Base-by-base conservation (phyloP, 2,329 filamentous ascomycete genomes). In the Bipolaris bicolor region DNA sequence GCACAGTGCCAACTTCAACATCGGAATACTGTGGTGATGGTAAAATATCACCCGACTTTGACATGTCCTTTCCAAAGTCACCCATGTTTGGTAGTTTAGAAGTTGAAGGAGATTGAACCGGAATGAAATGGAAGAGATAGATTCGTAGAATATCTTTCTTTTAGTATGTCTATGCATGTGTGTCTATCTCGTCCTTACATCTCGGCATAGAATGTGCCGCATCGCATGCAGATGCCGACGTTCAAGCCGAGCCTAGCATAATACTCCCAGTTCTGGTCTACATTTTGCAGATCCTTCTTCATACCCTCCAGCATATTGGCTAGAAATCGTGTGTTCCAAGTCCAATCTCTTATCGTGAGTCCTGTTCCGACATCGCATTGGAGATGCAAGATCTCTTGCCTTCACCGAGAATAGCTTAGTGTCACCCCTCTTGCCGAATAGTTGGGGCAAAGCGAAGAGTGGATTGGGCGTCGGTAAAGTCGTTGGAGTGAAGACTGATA, bases 1-100 rank as follows among this genome's bases (percentile, higher is more conserved):
- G 49, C 10, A 60, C 44, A 34, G 50, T 59, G 15, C 61, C 57
- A 3, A 51, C 55, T 24, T 66, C 61, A 37, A 64, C 31, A 31
- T 62, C 62, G 0, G 41, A 52, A 37, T 39, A 6, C 5, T 51
- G 47, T 41, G 33, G 51, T 24, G 49, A 54, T 2, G 50, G 37
- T 24, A 39, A 53, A 13, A 16, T 31, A 26, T 44, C 44, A n/a
- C 43, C 37, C 11, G 49, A 37, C 31, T 57, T 56, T 7, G 34
- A 56, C 7, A 45, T 3, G 7, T 53, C 44, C 48, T 57, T 45
- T 33, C 49, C 44, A 15, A 39, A 39, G 5, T 44, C 26, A 9
- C 37, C 37, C 50, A 57, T 57, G 3, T 3, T 49, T 16, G 43
- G 3, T 7, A 6, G 9, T 22, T 22, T 24, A 3, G 16, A 51